These are phyloP conservation scores for Chenopodium formosanum DNA, from an alignment of 148 eudicot genomes.

Conservation along the genomic window DNA sequence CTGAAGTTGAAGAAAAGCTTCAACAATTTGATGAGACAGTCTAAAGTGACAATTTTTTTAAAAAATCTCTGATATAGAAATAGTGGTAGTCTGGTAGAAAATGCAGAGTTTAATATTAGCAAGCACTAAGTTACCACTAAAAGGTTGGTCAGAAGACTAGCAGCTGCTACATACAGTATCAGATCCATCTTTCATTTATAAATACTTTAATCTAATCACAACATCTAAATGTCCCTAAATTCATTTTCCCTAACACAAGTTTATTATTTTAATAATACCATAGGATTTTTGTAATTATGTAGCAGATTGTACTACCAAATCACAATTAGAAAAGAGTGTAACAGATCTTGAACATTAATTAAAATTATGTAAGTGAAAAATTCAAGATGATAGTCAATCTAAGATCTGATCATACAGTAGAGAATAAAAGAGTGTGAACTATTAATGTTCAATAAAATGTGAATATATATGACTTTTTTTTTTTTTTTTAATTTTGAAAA, in stretches of 20 bases:
- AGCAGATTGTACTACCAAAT: conserved; percentile 20
- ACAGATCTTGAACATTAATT: conserved; percentile 3
- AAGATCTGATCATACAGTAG: conserved; percentile 17
- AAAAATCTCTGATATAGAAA: conserved; percentile 2
- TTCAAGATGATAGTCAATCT: background rate
- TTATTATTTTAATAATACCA: background rate
- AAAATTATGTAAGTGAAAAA: background rate
- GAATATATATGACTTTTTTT: no score
- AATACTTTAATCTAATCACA: conserved; percentile 6
- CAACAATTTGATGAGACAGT: background rate
- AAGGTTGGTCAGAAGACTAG: conserved; percentile 30
- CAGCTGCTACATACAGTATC: conserved; percentile 10
- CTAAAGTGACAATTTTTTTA: background rate
- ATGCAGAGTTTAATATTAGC: conserved; percentile 16
- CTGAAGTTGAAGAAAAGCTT: background rate
- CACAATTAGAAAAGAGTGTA: conserved; percentile 11
- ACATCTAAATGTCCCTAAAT: background rate
- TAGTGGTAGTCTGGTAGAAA: background rate
- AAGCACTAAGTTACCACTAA: conserved; percentile 31
- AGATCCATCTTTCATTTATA: conserved; percentile 8
- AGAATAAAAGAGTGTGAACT: conserved; percentile 11
- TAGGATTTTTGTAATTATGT: conserved; percentile 3
- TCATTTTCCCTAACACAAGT: background rate
- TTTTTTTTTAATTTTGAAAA: no score
- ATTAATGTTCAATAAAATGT: background rate